Percentiles rank a stretch among this genome's conserved stretches.
These are phyloP conservation scores for Dionaea muscipula DNA, from an alignment of 179 eudicot species.

Conservation along the genomic window DNA sequence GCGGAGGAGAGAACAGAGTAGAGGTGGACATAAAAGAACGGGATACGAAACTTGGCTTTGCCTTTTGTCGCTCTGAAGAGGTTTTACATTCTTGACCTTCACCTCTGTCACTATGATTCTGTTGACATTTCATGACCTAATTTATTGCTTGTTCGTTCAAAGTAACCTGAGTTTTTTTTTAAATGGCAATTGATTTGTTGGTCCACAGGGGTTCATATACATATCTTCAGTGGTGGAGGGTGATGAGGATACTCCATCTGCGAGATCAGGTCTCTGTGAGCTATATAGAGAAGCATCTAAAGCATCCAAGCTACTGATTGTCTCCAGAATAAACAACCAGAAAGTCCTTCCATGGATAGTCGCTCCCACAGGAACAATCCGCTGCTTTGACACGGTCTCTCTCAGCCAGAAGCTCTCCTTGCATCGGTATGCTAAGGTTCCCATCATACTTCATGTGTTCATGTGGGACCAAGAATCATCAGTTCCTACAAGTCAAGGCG, in stretches of 20 bases:
- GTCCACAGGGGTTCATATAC: constrained; percentile 66
- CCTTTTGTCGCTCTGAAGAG: constrained; percentile 72
- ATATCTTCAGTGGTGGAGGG: constrained; percentile 54
- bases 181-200: background rate
- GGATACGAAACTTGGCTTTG: constrained; percentile 69
- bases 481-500: constrained; percentile 14
- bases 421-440: constrained; percentile 56
- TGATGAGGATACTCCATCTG: constrained; percentile 43
- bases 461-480: constrained; percentile 29
- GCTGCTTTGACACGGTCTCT: constrained; percentile 77
- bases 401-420: constrained; percentile 76
- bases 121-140: background rate
- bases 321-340: constrained; percentile 55
- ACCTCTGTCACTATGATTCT: background rate
- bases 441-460: constrained; percentile 50
- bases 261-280: constrained; percentile 56
- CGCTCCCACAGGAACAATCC: constrained; percentile 52
- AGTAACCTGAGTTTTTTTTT: background rate
- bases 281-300: constrained; percentile 47
- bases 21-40: constrained; percentile 46
- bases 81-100: constrained; percentile 11
- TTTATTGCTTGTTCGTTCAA: background rate
- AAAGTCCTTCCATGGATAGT: constrained; percentile 86
- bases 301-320: constrained; percentile 43
- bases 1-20: constrained; percentile 48